Evolutionary conservation across 2,329 filamentous ascomycete genomes (phyloP), one percentile per base, ranked within the genome.

Genomic region (Pseudogymnoascus pannorum): DNA sequence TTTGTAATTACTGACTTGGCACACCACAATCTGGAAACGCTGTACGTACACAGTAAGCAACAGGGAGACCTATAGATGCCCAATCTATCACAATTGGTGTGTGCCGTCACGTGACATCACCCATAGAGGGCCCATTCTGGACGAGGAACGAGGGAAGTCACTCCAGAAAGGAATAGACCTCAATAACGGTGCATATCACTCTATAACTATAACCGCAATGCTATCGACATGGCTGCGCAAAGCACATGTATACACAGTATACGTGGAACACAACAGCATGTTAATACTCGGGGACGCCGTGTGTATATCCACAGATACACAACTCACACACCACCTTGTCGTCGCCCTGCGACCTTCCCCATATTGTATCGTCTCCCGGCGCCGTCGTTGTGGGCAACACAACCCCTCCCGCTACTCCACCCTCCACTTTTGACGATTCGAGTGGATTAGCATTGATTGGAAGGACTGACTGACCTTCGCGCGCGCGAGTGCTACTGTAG

Each of bases 261-360:
- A 51, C 24, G n/a, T 24, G 24, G 44, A 29, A n/a, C 11, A 29
- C 14, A 2, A 6, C 24, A 29, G 24, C 24, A 11, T 29, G 8
- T 29, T 29, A 29, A 18, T 29, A 26, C 40, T 42, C 42, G 44
- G 44, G n/a, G 24, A 51, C 29, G 9, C 44, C n/a, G 24, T 29
- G 6, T 5, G 44, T 31, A 29, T 29, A 51, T 51, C 44, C 44
- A 18, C 24, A 29, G n/a, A 29, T 5, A 51, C 44, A 51, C n/a
- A 20, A n/a, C n/a, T n/a, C n/a, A n/a, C n/a, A n/a, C n/a, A n/a
- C n/a, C n/a, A n/a, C n/a, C n/a, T 51, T 51, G 24, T 8, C 22
- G 44, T 51, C 44, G 44, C 24, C 44, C 24, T 51, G 24, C 44
- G 44, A 51, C 44, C 44, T 51, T 51, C 44, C 44, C 22, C 44